Evolutionary conservation across 805 yeast species (phyloP), one percentile per base, ranked within the genome.

Genomic region (Suhomyces emberorum): DNA sequence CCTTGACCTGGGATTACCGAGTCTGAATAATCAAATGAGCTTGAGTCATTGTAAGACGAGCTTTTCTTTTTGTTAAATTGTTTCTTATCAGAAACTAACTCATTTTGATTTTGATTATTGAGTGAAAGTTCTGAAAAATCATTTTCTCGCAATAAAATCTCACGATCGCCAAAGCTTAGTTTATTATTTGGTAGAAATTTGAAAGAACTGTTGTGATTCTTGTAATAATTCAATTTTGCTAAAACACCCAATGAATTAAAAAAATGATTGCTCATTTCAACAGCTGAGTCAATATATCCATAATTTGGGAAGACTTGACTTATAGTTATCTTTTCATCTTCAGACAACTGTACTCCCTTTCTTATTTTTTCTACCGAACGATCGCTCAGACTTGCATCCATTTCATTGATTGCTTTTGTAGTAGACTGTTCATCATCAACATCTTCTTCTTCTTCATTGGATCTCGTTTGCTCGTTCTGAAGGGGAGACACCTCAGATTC

Each of bases 1-100:
- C 74, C 74, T 45, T 66, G 69, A 2, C 74, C 74, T 3, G 72
- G 72, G 4, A 68, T 48, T 2, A 65, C 54, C 9, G 59, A 59
- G 35, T 68, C 72, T 4, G 60, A 43, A 35, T 67, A 57, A 35
- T 68, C 72, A n/a, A 63, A 38, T 17, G 53, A 45, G 44, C 68
- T 68, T 6, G 70, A 70, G 46, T 68, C 72, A 7, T 62, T 48
- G 34, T 50, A 55, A 7, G 54, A 53, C 29, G 57, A 54, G 36
- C 51, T 49, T 35, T 65, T 64, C 37, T 57, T 59, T 30, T 58
- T 58, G 12, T 63, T 63, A 29, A 62, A 36, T 0, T 61, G 55
- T 28, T 60, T 62, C 25, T 53, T 43, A 35, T 39, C 40, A 25
- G 43, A 47, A 17, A 38, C 35, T 4, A 34, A 26, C 17, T 35